phyloP scores from a whole-genome alignment of 169 alveolate species.

The Eimeria acervulina region DNA sequence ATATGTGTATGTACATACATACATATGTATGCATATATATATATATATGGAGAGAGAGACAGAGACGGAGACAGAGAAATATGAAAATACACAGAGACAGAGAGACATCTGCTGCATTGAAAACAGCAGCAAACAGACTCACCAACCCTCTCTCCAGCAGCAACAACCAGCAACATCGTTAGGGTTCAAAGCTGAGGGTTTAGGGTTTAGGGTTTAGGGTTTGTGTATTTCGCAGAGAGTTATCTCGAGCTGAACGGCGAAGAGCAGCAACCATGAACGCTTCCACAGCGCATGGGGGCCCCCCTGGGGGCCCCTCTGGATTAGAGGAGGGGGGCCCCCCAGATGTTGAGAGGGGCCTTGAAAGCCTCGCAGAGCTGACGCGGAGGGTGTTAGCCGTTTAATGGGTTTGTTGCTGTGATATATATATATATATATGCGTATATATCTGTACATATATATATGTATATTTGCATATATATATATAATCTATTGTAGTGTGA shows the following conservation, averaged over 20 bases:
- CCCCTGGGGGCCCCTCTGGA: too few species aligned
- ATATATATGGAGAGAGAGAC: too few species aligned
- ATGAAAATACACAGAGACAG: background rate
- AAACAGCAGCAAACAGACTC: background rate
- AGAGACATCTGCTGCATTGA: background rate
- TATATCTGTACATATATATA: too few species aligned
- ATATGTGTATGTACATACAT: too few species aligned
- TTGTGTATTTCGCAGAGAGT: background rate
- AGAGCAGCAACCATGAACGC: background rate
- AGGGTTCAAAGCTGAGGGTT: background rate
- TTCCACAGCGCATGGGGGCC: background rate
- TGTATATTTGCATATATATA: too few species aligned
- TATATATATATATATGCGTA: too few species aligned
- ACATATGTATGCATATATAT: too few species aligned
- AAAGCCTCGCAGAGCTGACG: background rate
- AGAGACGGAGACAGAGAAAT: too few species aligned
- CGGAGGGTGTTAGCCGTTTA: background rate
- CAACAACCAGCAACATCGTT: background rate
- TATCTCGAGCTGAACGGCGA: background rate
- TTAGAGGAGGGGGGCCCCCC: conserved; percentile 14
- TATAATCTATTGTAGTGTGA: too few species aligned
- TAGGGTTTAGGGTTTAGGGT: background rate
- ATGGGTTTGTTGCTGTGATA: background rate
- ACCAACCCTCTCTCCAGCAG: background rate
- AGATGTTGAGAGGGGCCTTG: background rate